Percentiles rank a stretch among this genome's conserved stretches.
These are phyloP conservation scores for Daldinia bambusicola DNA, from an alignment of 495 filamentous ascomycete genomes.

Conservation along the genomic window DNA sequence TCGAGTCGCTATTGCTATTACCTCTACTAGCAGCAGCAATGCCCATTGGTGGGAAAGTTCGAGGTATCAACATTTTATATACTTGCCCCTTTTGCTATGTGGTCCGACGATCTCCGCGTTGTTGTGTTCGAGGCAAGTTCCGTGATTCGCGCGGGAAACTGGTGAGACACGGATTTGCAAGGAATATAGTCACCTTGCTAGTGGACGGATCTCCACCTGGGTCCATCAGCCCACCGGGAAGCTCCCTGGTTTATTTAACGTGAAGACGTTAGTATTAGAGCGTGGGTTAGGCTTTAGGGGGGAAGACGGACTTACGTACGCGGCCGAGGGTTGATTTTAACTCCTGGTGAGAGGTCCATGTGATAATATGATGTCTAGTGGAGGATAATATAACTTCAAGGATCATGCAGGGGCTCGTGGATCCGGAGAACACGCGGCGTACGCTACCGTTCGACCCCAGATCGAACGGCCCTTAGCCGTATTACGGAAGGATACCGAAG, in stretches of 20 bases:
- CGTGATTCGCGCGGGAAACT: slow-evolving; percentile 8
- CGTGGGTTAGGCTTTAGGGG: neutral
- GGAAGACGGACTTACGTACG: neutral
- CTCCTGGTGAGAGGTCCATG: neutral
- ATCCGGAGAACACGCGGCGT: neutral
- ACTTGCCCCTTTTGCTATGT: slow-evolving; percentile 14
- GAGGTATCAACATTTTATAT: neutral
- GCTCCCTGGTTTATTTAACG: neutral
- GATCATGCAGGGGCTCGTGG: neutral
- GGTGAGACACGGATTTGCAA: slow-evolving; percentile 17
- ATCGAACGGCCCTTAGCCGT: neutral
- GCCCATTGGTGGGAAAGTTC: neutral
- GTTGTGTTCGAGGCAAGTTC: neutral
- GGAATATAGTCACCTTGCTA: slow-evolving; percentile 9
- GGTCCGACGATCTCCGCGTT: slow-evolving; percentile 18
- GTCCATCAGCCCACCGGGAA: slow-evolving; percentile 22
- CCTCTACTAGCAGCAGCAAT: neutral
- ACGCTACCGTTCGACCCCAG: neutral
- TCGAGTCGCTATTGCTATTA: neutral
- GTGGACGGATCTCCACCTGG: slow-evolving; percentile 15
- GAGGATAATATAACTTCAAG: neutral
- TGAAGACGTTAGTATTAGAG: slow-evolving; percentile 6
- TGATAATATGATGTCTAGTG: neutral
- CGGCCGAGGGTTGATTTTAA: neutral
- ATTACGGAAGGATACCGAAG: slow-evolving; percentile 19